Evolutionary conservation across 2,329 filamentous ascomycete genomes (phyloP).

Genomic region (Aspergillus sp.): DNA sequence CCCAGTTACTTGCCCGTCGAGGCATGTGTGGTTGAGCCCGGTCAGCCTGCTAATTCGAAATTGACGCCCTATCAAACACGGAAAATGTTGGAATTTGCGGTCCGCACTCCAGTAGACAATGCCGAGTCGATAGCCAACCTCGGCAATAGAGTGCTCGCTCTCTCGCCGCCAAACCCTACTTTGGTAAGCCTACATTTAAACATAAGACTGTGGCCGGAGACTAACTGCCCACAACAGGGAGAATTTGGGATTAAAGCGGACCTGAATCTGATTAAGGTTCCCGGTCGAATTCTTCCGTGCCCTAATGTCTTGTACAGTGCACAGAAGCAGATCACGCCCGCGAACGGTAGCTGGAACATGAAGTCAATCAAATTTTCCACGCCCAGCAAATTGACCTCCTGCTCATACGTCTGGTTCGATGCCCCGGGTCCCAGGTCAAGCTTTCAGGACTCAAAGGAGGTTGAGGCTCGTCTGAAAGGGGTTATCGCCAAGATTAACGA

Average conservation of each 20-base stretch:
- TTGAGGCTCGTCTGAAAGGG: slow-evolving; percentile 12
- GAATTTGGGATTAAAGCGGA: slow-evolving; percentile 60
- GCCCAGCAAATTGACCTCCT: slow-evolving; percentile 39
- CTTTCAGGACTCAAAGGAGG: slow-evolving; percentile 9
- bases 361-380: slow-evolving; percentile 55
- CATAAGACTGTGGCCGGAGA: background rate
- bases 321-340: slow-evolving; percentile 18
- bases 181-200: slow-evolving; percentile 35
- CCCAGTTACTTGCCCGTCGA: slow-evolving; percentile 69
- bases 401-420: slow-evolving; percentile 31
- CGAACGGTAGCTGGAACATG: slow-evolving; percentile 71
- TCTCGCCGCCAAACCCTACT: slow-evolving; percentile 47
- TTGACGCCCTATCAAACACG: slow-evolving; percentile 62
- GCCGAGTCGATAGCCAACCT: slow-evolving; percentile 62
- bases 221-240: slow-evolving; percentile 26
- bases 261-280: slow-evolving; percentile 65
- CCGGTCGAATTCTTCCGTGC: slow-evolving; percentile 64
- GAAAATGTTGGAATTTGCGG: slow-evolving; percentile 71
- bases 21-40: slow-evolving; percentile 61
- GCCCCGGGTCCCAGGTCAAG: background rate
- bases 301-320: slow-evolving; percentile 63
- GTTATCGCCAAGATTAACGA: slow-evolving; percentile 26
- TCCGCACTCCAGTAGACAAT: slow-evolving; percentile 65
- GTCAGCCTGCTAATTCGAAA: slow-evolving; percentile 63
- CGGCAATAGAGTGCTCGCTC: slow-evolving; percentile 56